phyloP scores from a whole-genome alignment of 2,329 filamentous ascomycete genomes.

The Blastomyces silverae region DNA sequence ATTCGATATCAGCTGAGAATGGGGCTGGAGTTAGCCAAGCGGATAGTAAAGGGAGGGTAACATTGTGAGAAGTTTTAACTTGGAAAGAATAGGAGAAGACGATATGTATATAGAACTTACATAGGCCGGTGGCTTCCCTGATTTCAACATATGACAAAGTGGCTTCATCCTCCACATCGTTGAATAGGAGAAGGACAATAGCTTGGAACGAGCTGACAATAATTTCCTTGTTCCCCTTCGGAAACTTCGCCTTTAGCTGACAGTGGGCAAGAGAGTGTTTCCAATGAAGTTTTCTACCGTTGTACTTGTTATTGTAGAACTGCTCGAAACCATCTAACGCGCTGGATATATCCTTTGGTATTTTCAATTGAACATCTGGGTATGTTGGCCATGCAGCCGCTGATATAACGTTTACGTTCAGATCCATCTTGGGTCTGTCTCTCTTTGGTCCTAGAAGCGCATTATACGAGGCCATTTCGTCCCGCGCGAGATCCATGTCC shows the following conservation, averaged over 20 bases:
- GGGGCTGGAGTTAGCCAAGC: not conserved
- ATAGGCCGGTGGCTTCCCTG: slow-evolving; percentile 63
- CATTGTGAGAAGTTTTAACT: not conserved
- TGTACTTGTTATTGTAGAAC: slow-evolving; percentile 86
- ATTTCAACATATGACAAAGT: slow-evolving; percentile 71
- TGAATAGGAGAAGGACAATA: slow-evolving; percentile 84
- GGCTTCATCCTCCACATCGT: slow-evolving; percentile 57
- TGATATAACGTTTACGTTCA: slow-evolving; percentile 85
- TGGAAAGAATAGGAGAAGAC: not conserved
- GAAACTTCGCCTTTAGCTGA: slow-evolving; percentile 72
- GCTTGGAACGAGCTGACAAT: slow-evolving; percentile 90
- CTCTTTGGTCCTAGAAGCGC: slow-evolving; percentile 56
- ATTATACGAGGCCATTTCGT: slow-evolving; percentile 89
- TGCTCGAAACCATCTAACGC: slow-evolving; percentile 73
- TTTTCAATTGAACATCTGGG: slow-evolving; percentile 63
- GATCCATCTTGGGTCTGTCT: slow-evolving; percentile 56
- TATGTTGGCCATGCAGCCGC: slow-evolving; percentile 91
- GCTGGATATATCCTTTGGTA: slow-evolving; percentile 68
- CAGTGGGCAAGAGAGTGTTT: slow-evolving; percentile 91
- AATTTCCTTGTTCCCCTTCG: slow-evolving; percentile 75
- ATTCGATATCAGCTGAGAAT: slow-evolving; percentile 59
- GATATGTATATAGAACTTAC: slow-evolving; percentile 38
- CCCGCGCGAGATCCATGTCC: slow-evolving; percentile 85
- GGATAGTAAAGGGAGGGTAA: not conserved
- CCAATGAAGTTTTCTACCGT: slow-evolving; percentile 78